Evolutionary conservation across 208 protist species (phyloP), one percentile per base, ranked within the genome.

Genomic region (Acanthamoeba lenticulata): DNA sequence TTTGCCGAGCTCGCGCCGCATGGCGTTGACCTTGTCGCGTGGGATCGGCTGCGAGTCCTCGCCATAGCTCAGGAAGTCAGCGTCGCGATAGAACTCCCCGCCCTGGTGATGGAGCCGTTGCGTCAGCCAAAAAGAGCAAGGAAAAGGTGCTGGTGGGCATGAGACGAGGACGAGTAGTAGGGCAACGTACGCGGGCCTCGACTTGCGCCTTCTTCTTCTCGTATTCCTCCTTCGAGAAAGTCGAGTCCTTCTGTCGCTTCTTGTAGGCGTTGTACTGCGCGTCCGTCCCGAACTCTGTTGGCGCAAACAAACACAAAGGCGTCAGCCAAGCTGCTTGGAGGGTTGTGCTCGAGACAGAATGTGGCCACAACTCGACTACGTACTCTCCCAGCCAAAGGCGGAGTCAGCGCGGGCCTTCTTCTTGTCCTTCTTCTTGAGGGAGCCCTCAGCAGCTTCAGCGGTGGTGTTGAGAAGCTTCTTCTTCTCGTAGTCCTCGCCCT

Each of bases 401-500:
- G 77, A 19, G 44, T 86, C 77, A 27, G 38, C n/a, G 38, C 77
- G 38, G 38, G 38, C 44, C 29, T 86, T 86, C 77, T 86, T 86
- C 77, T 86, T 86, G 6, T 86, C 45, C 44, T 47, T 86, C 44
- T 57, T 86, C 77, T 86, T 86, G 44, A 86, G 77, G 27, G 38
- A 32, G 29, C 44, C 27, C 45, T 86, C 44, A 24, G 77, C 77
- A 3, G 38, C 77, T 38, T 86, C 77, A 1, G 45, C 77, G 44
- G 77, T 86, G 83, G 62, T 85, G 81, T 62, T 45, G 42, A 47
- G 42, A 19, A 94, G 44, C 24, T 49, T 88, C 94, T 94, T 24
- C 85, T 95, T 95, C 77, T 95, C 47, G 42, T 93, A 32, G 57
- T 90, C 88, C 34, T 11, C 36, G 21, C 52, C 93, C 67, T 94